Percentiles rank a stretch among this genome's conserved stretches.
Conservation (phyloP, 2,329 filamentous ascomycete genomes). For the Aspergillus spinulosporus region DNA sequence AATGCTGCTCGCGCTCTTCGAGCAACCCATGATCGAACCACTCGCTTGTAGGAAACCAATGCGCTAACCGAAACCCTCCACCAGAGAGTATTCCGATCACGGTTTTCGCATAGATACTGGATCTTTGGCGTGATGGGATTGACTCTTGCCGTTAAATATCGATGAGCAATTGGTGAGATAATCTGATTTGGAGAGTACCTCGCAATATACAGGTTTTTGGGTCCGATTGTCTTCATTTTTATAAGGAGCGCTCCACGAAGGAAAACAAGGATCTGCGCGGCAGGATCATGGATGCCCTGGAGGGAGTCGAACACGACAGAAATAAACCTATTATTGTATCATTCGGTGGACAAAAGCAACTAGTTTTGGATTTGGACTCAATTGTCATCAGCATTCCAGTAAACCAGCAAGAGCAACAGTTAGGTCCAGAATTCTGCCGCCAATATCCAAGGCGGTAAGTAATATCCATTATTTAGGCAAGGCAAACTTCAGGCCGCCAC, state of each 20-base stretch:
- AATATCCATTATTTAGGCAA: constrained; percentile 15
- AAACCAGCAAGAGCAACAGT: background rate
- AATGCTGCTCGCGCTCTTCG: constrained; percentile 50
- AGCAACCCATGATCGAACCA: constrained; percentile 49
- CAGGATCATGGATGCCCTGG: background rate
- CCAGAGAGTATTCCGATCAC: constrained; percentile 49
- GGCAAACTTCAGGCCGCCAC: constrained; percentile 31
- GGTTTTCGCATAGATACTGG: constrained; percentile 36
- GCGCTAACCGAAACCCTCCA: constrained; percentile 44
- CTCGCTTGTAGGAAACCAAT: constrained; percentile 38
- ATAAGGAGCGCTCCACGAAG: background rate
- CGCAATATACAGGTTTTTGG: constrained; percentile 25
- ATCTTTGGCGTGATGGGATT: constrained; percentile 43
- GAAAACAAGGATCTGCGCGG: background rate
- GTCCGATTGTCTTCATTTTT: constrained; percentile 23
- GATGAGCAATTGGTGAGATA: constrained; percentile 31
- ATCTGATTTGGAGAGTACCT: constrained; percentile 27
- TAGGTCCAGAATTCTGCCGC: background rate
- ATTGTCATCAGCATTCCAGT: no score
- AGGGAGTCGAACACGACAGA: background rate
- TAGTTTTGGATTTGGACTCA: no score
- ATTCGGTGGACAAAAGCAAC: no score
- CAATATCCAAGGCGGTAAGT: constrained; percentile 19
- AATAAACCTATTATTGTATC: no score
- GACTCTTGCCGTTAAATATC: constrained; percentile 29